phyloP scores from a whole-genome alignment of 768 basidiomycete genomes.

The Cystoderma amianthinum region DNA sequence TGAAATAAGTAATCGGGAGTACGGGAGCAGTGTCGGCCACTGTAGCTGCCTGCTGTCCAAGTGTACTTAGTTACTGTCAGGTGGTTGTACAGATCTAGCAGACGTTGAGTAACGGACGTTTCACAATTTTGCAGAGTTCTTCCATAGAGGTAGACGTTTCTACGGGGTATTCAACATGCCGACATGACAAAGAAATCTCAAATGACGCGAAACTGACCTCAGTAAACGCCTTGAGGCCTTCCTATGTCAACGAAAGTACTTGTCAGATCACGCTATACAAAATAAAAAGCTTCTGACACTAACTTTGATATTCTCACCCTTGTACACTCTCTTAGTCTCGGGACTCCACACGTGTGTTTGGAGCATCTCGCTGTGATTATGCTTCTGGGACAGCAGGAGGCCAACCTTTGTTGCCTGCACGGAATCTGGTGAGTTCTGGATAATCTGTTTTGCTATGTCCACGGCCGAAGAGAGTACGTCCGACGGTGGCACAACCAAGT shows the following conservation, averaged over 20 bases:
- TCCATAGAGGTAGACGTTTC: conserved; percentile 10
- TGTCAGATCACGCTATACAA: background rate
- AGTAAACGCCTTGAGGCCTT: conserved; percentile 63
- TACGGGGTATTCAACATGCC: background rate
- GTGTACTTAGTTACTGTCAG: too few relatives aligned
- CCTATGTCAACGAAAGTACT: conserved; percentile 36
- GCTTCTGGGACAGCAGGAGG: conserved; percentile 47
- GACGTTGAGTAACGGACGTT: background rate
- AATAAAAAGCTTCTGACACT: conserved; percentile 8
- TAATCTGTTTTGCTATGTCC: conserved; percentile 50
- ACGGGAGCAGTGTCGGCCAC: too few relatives aligned
- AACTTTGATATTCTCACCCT: conserved; percentile 67
- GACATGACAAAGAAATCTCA: background rate
- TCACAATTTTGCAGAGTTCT: conserved; percentile 6
- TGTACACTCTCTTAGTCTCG: conserved; percentile 47
- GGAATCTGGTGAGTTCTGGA: conserved; percentile 68
- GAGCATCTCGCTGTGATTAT: conserved; percentile 46
- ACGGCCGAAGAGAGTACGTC: conserved; percentile 59
- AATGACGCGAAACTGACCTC: conserved; percentile 33
- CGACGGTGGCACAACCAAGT: conserved; percentile 51
- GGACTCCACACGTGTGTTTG: conserved; percentile 34
- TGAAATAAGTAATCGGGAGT: too few relatives aligned
- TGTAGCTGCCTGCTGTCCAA: too few relatives aligned
- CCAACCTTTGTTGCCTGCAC: conserved; percentile 74
- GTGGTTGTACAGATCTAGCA: too few relatives aligned